Evolutionary conservation across 2,329 filamentous ascomycete species (phyloP).

Genomic region (Huntiella bhutanensis): DNA sequence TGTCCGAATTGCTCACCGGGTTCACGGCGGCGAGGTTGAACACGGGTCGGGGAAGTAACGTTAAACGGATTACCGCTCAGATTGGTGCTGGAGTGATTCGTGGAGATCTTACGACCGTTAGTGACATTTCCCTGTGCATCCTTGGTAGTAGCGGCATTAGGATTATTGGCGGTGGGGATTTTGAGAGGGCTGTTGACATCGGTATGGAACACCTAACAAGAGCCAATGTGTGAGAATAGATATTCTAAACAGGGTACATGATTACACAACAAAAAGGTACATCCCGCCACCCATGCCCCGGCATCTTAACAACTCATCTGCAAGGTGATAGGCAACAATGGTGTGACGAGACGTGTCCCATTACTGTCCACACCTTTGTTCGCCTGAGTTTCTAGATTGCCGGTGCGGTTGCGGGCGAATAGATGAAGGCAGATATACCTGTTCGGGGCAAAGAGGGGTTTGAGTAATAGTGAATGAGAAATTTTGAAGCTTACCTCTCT

Average conservation of each 20-base stretch:
- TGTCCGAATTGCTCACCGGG: slow-evolving; percentile 46
- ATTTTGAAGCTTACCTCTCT: slow-evolving; percentile 27
- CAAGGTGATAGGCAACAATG: too few relatives aligned
- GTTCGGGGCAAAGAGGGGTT: not conserved
- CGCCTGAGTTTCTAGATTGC: too few relatives aligned
- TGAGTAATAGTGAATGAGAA: slow-evolving; percentile 14
- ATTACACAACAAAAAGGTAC: too few relatives aligned
- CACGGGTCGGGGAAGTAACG: slow-evolving; percentile 57
- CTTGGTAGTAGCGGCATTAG: slow-evolving; percentile 2
- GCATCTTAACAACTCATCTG: too few relatives aligned
- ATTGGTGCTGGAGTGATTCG: slow-evolving; percentile 50
- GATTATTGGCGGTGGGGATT: slow-evolving; percentile 46
- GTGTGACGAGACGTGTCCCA: too few relatives aligned
- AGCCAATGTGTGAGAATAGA: not conserved
- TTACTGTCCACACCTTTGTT: too few relatives aligned
- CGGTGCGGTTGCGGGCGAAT: too few relatives aligned
- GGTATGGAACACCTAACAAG: slow-evolving; percentile 49
- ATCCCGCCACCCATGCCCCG: too few relatives aligned
- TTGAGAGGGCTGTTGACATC: slow-evolving; percentile 79
- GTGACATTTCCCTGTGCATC: slow-evolving; percentile 28
- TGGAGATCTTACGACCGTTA: slow-evolving; percentile 61
- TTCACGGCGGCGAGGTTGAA: slow-evolving; percentile 63
- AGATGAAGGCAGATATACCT: too few relatives aligned
- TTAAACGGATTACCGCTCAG: slow-evolving; percentile 32
- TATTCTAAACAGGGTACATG: not conserved